Evolutionary conservation across 257 asterid species (phyloP).

Genomic region (Lycium barbarum): DNA sequence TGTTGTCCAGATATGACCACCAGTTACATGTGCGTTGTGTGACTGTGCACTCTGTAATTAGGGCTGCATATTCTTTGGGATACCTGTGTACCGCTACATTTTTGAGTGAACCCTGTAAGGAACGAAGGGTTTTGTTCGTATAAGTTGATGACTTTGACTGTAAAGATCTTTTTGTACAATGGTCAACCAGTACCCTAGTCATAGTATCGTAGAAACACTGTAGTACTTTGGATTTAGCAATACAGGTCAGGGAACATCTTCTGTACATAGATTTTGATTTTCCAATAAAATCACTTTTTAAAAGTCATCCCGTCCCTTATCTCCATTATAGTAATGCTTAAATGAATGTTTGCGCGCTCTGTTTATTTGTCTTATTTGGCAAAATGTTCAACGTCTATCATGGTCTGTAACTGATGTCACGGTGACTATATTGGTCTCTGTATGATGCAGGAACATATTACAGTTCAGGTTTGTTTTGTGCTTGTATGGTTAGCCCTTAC

Average conservation of each 20-base stretch:
- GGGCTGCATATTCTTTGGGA: slow-evolving; percentile 66
- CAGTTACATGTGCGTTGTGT: slow-evolving; percentile 53
- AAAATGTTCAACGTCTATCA: slow-evolving; percentile 18
- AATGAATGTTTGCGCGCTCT: slow-evolving; percentile 21
- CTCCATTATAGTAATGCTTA: slow-evolving; percentile 29
- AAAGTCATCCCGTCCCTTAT: slow-evolving; percentile 26
- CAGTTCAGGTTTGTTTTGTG: slow-evolving; percentile 13
- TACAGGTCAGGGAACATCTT: slow-evolving; percentile 65
- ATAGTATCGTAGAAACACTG: slow-evolving; percentile 58
- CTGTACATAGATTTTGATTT: slow-evolving; percentile 76
- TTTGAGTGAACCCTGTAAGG: slow-evolving; percentile 48
- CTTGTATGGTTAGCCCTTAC: background rate
- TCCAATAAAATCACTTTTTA: slow-evolving; percentile 60
- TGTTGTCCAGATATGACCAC: slow-evolving; percentile 46
- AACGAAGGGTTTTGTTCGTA: slow-evolving; percentile 47
- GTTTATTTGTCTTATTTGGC: background rate
- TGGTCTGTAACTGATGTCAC: slow-evolving; percentile 30
- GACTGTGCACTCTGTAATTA: slow-evolving; percentile 45
- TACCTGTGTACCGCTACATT: slow-evolving; percentile 56
- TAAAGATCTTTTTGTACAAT: slow-evolving; percentile 76
- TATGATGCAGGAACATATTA: slow-evolving; percentile 38
- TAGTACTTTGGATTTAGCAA: slow-evolving; percentile 67
- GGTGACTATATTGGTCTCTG: slow-evolving; percentile 31
- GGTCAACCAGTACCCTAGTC: slow-evolving; percentile 55
- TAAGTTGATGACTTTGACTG: slow-evolving; percentile 63